Base-by-base conservation (phyloP, 352 stramenopile species). In the Phytopythium litorale region DNA sequence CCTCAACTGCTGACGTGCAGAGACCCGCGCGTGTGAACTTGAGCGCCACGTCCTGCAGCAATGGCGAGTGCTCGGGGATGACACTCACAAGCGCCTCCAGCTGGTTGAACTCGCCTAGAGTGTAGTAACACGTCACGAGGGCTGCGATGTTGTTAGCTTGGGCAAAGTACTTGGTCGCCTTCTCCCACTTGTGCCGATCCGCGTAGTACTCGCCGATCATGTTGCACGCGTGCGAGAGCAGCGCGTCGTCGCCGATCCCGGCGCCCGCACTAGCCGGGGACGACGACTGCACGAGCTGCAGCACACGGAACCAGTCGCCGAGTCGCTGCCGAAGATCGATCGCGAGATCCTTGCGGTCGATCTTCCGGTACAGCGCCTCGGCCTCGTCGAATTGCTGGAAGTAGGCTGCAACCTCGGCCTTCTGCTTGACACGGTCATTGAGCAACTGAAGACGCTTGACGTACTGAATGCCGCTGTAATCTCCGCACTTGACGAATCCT, bases 401-500 rank as follows among this genome's bases (percentile, higher is more conserved):
- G 67, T 95, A 97, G 6, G 81, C 86, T 13, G 81, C 81, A 37
- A 97, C 87, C 64, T 98, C 91, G 6, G 94, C 94, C 37, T 92
- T 88, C 64, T 97, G 88, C 71, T 98, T 98, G 48, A 94, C 79
- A 48, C 87, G 86, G 65, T 98, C 93, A 30, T 94, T 87, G 21
- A 98, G 77, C 23, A 88, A 58, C 32, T 89, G 73, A 21, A 98
- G 66, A 0, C 88, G 73, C 62, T 98, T 97, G 45, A 98, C 90
- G 62, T 97, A 96, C 65, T 97, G 89, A 33, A 98, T 97, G 30
- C 92, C 94, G 37, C 79, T 85, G 70, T 98, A 98, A 70, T 98
- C 91, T 11, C 64, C 75, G 58, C 88, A 96, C 58, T 95, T 88
- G 56, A 98, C 92, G 62, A 97, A 98, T 12, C 88, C 89, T 30